Percentiles rank a stretch among this genome's conserved stretches.
These are phyloP conservation scores for Calonectria multiphialidica DNA, from an alignment of 2,329 filamentous ascomycete genomes.

Conservation along the genomic window DNA sequence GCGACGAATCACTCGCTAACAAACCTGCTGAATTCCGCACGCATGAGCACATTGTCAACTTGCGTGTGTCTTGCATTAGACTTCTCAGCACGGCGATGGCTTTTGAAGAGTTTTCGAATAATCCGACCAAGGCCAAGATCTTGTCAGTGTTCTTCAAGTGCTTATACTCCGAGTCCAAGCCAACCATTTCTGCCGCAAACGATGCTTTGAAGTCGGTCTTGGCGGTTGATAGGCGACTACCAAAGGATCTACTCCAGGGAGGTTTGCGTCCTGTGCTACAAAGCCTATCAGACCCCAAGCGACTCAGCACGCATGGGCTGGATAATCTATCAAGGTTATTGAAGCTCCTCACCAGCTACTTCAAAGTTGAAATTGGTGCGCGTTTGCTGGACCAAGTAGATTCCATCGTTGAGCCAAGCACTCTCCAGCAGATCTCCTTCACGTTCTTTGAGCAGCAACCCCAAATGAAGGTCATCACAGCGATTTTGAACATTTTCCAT, in stretches of 20 bases:
- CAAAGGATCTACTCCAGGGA: slow-evolving; percentile 94
- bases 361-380: slow-evolving; percentile 97
- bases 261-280: slow-evolving; percentile 95
- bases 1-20: slow-evolving; percentile 91
- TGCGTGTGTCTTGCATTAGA: slow-evolving; percentile 93
- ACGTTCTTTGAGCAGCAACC: slow-evolving; percentile 92
- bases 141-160: slow-evolving; percentile 98
- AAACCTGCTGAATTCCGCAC: slow-evolving; percentile 95
- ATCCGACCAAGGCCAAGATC: slow-evolving; percentile 75
- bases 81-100: slow-evolving; percentile 93
- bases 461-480: slow-evolving; percentile 94
- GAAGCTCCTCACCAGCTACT: slow-evolving; percentile 95
- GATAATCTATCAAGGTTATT: slow-evolving; percentile 92
- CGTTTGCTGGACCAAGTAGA: slow-evolving; percentile 95
- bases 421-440: slow-evolving; percentile 92
- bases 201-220: slow-evolving; percentile 90
- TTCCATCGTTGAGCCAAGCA: slow-evolving; percentile 83
- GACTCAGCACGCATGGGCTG: slow-evolving; percentile 87
- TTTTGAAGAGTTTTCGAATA: slow-evolving; percentile 90
- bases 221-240: slow-evolving; percentile 88
- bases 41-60: slow-evolving; percentile 91
- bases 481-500: slow-evolving; percentile 97
- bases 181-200: slow-evolving; percentile 94
- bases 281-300: slow-evolving; percentile 93
- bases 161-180: slow-evolving; percentile 90